Evolutionary conservation across 163 green algal genomes (phyloP).

Genomic region (Coccomyxa subellipsoidea): DNA sequence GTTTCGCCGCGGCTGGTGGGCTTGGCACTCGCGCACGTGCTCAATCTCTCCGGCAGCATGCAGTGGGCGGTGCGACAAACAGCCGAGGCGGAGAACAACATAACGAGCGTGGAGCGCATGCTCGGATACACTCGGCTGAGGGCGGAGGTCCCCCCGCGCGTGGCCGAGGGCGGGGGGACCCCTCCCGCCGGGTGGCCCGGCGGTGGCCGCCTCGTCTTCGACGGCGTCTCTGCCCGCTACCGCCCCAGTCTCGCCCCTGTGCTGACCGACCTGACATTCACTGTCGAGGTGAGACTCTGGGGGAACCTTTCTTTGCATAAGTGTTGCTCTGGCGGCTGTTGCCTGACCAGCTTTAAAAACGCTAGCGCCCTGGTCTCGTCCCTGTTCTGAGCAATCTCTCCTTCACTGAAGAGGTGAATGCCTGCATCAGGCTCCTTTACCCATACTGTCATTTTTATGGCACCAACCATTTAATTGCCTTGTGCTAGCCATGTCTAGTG

Average conservation of each 20-base stretch:
- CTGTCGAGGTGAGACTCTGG: slow-evolving; percentile 25
- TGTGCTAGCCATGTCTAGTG: too few relatives aligned
- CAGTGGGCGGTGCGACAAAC: slow-evolving; percentile 27
- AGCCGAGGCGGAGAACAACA: slow-evolving; percentile 24
- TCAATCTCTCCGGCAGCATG: slow-evolving; percentile 74
- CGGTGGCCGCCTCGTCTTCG: slow-evolving; percentile 62
- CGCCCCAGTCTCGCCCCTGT: slow-evolving; percentile 77
- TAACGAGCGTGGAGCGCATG: slow-evolving; percentile 80
- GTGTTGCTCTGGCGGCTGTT: too few relatives aligned
- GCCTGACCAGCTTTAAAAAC: too few relatives aligned
- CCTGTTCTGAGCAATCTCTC: too few relatives aligned
- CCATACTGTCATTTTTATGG: too few relatives aligned
- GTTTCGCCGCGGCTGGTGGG: slow-evolving; percentile 54
- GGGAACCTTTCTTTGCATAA: too few relatives aligned
- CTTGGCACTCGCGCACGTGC: slow-evolving; percentile 68
- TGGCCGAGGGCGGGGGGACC: slow-evolving; percentile 22
- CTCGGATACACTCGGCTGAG: slow-evolving; percentile 68
- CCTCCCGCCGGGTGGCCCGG: slow-evolving; percentile 62
- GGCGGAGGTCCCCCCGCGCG: slow-evolving; percentile 36
- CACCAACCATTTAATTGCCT: too few relatives aligned
- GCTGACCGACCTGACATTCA: slow-evolving; percentile 67
- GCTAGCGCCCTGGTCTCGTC: too few relatives aligned
- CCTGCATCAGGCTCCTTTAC: too few relatives aligned
- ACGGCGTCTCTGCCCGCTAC: slow-evolving; percentile 72
- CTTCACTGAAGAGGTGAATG: too few relatives aligned